Percentiles rank a stretch among this genome's conserved stretches.
Conservation (phyloP, 768 basidiomycete genomes). For the Russula virescens region DNA sequence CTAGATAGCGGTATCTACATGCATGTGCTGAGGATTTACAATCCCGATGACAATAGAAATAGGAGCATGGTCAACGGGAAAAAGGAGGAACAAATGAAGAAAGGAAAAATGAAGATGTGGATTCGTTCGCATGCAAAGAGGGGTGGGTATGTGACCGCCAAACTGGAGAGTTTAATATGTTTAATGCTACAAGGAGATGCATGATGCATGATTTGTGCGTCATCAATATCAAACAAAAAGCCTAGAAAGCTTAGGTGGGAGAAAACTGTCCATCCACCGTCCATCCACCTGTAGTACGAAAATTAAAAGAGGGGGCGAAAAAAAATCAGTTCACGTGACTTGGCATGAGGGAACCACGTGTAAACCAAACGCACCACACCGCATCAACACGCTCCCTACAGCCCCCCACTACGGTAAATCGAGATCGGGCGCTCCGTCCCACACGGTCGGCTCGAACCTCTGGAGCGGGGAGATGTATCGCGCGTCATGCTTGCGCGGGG, state of each 20-base stretch:
- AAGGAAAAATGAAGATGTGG: no score
- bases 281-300: neutral
- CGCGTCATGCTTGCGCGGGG: slow-evolving; percentile 32
- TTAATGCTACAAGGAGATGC: no score
- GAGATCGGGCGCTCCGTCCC: no score
- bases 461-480: slow-evolving; percentile 33
- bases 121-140: no score
- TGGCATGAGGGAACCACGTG: neutral
- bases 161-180: no score
- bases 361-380: neutral
- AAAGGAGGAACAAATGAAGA: no score
- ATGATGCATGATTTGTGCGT: no score
- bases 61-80: no score
- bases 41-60: no score
- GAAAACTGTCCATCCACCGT: slow-evolving; percentile 13
- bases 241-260: neutral
- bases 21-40: no score
- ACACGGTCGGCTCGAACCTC: neutral
- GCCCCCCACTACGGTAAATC: neutral
- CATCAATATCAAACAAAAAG: neutral
- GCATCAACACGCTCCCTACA: neutral
- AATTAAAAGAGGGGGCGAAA: neutral
- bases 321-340: neutral
- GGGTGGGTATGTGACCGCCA: no score
- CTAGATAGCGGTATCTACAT: no score